Evolutionary conservation across 2,329 filamentous ascomycete species (phyloP).

Genomic region (Colletotrichum magnum): DNA sequence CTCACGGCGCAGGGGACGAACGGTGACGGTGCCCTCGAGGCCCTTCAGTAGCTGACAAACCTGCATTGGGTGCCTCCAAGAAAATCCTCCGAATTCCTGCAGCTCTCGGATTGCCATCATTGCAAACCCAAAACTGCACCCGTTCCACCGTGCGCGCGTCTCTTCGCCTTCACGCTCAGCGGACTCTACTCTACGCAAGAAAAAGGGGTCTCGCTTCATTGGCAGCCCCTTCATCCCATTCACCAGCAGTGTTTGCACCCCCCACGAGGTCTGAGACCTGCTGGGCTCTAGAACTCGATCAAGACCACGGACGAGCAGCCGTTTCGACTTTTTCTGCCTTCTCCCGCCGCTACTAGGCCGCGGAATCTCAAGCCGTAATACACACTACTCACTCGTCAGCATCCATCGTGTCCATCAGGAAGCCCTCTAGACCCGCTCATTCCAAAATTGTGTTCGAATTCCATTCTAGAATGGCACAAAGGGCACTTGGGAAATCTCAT

Average conservation of each 20-base stretch:
- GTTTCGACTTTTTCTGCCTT: not conserved
- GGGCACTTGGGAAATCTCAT: constrained; percentile 9
- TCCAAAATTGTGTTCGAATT: not conserved
- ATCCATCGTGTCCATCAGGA: constrained; percentile 2
- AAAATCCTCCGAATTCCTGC: constrained; percentile 8
- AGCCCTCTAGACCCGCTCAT: not conserved
- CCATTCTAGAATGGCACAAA: constrained; percentile 15
- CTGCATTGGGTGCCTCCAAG: constrained; percentile 9
- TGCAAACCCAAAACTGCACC: constrained; percentile 15
- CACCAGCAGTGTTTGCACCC: not conserved
- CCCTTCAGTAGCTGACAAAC: constrained; percentile 16
- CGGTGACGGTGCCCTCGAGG: constrained; percentile 9
- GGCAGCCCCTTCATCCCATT: constrained; percentile 18
- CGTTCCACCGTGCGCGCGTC: constrained; percentile 21
- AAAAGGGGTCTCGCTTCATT: constrained; percentile 26
- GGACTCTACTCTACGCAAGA: constrained; percentile 11
- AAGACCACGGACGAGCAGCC: not conserved
- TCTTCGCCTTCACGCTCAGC: constrained; percentile 1
- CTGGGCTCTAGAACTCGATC: too few relatives aligned
- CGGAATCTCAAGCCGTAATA: not conserved
- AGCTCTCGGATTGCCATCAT: not conserved
- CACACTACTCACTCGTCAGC: not conserved
- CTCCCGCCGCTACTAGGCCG: constrained; percentile 8
- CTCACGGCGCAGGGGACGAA: not conserved
- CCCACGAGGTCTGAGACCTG: constrained; percentile 23